Conservation (phyloP, 1,139 yeast genomes). For the Diutina pseudorugosa region DNA sequence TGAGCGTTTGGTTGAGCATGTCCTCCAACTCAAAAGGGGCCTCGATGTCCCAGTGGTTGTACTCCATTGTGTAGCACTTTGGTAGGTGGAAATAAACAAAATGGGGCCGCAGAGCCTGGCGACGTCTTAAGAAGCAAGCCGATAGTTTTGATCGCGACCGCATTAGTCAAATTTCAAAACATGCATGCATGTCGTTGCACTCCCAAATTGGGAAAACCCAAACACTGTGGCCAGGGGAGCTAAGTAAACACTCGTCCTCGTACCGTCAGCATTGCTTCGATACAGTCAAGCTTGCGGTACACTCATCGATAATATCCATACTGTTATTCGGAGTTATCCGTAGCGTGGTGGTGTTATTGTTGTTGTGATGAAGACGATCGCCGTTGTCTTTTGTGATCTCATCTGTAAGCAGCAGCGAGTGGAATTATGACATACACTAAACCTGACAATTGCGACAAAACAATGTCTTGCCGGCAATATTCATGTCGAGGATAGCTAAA, state of each 20-base stretch:
- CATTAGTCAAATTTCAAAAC: background rate
- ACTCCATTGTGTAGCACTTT: background rate
- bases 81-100: background rate
- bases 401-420: background rate
- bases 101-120: background rate
- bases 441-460: background rate
- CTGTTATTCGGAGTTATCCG: no score
- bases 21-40: slow-evolving; percentile 4
- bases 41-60: slow-evolving; percentile 3
- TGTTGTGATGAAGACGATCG: no score
- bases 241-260: background rate
- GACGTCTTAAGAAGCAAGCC: background rate
- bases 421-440: background rate
- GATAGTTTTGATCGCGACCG: background rate
- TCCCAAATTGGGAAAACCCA: background rate
- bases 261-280: background rate
- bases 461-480: background rate
- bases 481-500: background rate
- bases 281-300: background rate
- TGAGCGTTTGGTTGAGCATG: slow-evolving; percentile 26
- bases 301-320: no score
- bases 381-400: background rate
- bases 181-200: background rate
- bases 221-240: background rate
- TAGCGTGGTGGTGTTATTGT: no score